phyloP scores from a whole-genome alignment of 176 grass and related monocot genomes.

The Oryza glaberrima region DNA sequence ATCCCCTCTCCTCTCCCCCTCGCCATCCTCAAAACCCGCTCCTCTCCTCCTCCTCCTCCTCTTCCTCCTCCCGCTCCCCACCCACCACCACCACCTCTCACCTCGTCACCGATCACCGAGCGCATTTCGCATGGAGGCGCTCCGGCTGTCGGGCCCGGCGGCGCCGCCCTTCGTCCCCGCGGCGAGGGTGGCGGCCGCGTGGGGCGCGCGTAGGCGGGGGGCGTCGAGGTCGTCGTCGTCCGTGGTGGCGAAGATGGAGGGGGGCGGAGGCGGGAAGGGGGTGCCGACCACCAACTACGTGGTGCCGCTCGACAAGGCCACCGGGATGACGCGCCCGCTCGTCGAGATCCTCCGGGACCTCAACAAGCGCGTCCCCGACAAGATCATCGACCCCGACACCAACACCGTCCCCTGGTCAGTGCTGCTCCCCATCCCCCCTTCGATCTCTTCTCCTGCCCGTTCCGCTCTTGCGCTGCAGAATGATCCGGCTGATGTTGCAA shows the following conservation, averaged over 20 bases:
- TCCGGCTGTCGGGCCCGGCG: slow-evolving; percentile 22
- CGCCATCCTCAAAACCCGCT: background rate
- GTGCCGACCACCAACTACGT: slow-evolving; percentile 95
- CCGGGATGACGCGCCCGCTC: slow-evolving; percentile 75
- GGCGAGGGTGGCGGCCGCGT: background rate
- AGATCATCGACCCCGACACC: slow-evolving; percentile 77
- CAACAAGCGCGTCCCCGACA: slow-evolving; percentile 98
- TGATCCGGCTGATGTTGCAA: background rate
- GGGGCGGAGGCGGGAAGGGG: slow-evolving; percentile 48
- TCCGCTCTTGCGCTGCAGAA: background rate
- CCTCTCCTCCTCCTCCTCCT: background rate
- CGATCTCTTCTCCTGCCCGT: background rate
- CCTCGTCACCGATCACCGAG: background rate
- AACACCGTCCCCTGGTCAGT: slow-evolving; percentile 78
- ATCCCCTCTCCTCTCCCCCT: background rate
- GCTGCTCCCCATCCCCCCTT: background rate
- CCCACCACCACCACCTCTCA: background rate
- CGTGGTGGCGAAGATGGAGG: slow-evolving; percentile 54
- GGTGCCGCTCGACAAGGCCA: slow-evolving; percentile 80
- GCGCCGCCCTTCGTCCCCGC: background rate
- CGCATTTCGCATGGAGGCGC: slow-evolving; percentile 20
- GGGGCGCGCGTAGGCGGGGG: background rate
- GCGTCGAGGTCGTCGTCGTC: background rate
- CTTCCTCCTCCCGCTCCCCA: too few relatives aligned
- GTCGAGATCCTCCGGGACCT: slow-evolving; percentile 97